A percentile compares a stretch with the other conserved stretches of the same genome.
Evolutionary conservation across 495 filamentous ascomycete species (phyloP).

Genomic region (Thermochaetoides thermophila): DNA sequence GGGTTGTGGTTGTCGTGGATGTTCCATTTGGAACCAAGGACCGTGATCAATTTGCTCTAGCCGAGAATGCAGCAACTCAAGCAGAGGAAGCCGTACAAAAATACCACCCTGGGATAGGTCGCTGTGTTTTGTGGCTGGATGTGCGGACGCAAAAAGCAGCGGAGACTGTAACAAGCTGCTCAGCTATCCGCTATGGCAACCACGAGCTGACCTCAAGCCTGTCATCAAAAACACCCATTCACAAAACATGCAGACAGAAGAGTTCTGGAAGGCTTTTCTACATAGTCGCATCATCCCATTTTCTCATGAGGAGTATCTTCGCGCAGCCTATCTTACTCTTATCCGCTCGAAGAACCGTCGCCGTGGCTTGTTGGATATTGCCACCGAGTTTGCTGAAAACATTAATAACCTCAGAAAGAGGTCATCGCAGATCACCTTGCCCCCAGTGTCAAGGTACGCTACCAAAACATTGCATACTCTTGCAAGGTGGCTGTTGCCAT

Average conservation of each 20-base stretch:
- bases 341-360: neutral
- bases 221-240: neutral
- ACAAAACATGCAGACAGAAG: neutral
- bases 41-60: no score
- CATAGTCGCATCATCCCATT: neutral
- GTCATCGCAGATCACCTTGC: neutral
- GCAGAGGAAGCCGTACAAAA: no score
- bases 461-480: neutral
- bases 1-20: no score
- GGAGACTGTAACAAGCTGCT: no score
- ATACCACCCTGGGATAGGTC: no score
- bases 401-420: slow-evolving; percentile 8
- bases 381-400: slow-evolving; percentile 7
- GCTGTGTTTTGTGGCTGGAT: no score
- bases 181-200: no score
- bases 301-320: slow-evolving; percentile 5
- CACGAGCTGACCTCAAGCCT: no score
- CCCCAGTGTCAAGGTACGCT: slow-evolving; percentile 8
- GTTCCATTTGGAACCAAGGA: no score
- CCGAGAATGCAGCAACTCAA: no score
- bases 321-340: slow-evolving; percentile 3
- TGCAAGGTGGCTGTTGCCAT: neutral
- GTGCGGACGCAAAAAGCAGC: no score
- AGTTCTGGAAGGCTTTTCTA: neutral
- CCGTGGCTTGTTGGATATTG: slow-evolving; percentile 8